Evolutionary conservation across 805 yeast species (phyloP).

Genomic region (Scheffersomyces ergatensis): DNA sequence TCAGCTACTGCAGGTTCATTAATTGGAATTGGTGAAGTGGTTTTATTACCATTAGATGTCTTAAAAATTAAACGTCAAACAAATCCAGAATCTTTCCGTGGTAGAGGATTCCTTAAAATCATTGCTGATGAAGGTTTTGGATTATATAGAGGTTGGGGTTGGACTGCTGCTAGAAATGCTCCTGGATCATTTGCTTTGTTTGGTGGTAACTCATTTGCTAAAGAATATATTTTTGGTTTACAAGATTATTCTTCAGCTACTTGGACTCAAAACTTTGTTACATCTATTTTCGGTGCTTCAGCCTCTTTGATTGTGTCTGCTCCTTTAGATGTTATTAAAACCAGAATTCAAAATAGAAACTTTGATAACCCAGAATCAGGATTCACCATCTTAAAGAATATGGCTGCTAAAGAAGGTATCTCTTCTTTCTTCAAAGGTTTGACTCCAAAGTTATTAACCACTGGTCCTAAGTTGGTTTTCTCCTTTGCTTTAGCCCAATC

Average conservation of each 20-base stretch:
- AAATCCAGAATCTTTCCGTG: conserved; percentile 98
- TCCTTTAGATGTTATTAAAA: conserved; percentile 96
- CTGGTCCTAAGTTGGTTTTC: conserved; percentile 97
- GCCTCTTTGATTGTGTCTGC: conserved; percentile 96
- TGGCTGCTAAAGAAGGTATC: conserved; percentile 87
- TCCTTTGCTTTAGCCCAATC: conserved; percentile 98
- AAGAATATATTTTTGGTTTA: conserved; percentile 88
- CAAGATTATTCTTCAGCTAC: conserved; percentile 87
- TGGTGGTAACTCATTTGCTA: conserved; percentile 98
- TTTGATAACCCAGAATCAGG: conserved; percentile 96
- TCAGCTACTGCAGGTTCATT: conserved; percentile 97
- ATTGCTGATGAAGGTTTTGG: conserved; percentile 89
- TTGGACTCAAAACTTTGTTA: conserved; percentile 91
- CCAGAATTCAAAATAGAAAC: conserved; percentile 95
- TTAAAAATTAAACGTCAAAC: conserved; percentile 98
- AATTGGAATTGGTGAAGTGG: conserved; percentile 97
- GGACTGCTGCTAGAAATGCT: conserved; percentile 99
- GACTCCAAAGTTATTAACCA: conserved; percentile 92
- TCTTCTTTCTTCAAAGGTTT: conserved; percentile 93
- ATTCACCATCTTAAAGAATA: conserved; percentile 85
- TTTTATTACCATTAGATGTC: conserved; percentile 91
- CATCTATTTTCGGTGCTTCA: conserved; percentile 95
- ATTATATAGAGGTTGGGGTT: conserved; percentile 97
- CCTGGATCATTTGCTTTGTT: conserved; percentile 98
- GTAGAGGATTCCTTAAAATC: conserved; percentile 91